Evolutionary conservation across 441 rosid species (phyloP).

Genomic region (Bruguiera hainesii): DNA sequence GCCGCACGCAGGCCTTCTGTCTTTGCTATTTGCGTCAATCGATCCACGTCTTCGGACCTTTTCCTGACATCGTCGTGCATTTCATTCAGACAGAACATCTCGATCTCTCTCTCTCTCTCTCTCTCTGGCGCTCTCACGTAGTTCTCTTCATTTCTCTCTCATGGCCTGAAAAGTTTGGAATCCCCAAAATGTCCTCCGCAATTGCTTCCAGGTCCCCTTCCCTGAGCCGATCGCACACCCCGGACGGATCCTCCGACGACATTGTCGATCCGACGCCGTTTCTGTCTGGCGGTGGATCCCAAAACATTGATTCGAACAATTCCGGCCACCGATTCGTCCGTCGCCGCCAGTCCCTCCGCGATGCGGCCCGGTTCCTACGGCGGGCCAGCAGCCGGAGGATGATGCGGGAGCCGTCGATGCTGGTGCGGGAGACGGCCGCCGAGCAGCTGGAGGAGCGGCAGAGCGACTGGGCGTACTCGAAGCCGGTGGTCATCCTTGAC

Average conservation of each 20-base stretch:
- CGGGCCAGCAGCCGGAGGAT: slow-evolving; percentile 89
- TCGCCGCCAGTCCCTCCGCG: slow-evolving; percentile 68
- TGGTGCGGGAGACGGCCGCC: slow-evolving; percentile 92
- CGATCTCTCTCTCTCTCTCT: too few species aligned
- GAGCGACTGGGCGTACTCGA: slow-evolving; percentile 98
- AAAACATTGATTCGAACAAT: slow-evolving; percentile 18
- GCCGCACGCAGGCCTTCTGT: too few species aligned
- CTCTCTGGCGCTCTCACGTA: too few species aligned
- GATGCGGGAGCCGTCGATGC: slow-evolving; percentile 95
- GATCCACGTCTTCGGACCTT: too few species aligned
- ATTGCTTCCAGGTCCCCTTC: slow-evolving; percentile 12
- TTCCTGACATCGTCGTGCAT: too few species aligned
- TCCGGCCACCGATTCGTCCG: slow-evolving; percentile 40
- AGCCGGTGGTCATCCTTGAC: slow-evolving; percentile 92
- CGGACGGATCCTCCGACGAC: slow-evolving; percentile 46
- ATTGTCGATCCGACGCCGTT: slow-evolving; percentile 67
- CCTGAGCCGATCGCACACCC: slow-evolving; percentile 15
- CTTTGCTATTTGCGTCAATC: too few species aligned
- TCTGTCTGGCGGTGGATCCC: slow-evolving; percentile 37
- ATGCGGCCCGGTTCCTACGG: slow-evolving; percentile 82
- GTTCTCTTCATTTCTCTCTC: background rate
- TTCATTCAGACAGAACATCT: too few species aligned
- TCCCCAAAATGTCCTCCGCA: slow-evolving; percentile 24
- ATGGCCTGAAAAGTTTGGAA: slow-evolving; percentile 5
- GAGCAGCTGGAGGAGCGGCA: slow-evolving; percentile 98